Percentiles rank a stretch among this genome's conserved stretches.
These are phyloP conservation scores for Pezicula rhizophila DNA, from an alignment of 2,329 filamentous ascomycete genomes.

Conservation along the genomic window DNA sequence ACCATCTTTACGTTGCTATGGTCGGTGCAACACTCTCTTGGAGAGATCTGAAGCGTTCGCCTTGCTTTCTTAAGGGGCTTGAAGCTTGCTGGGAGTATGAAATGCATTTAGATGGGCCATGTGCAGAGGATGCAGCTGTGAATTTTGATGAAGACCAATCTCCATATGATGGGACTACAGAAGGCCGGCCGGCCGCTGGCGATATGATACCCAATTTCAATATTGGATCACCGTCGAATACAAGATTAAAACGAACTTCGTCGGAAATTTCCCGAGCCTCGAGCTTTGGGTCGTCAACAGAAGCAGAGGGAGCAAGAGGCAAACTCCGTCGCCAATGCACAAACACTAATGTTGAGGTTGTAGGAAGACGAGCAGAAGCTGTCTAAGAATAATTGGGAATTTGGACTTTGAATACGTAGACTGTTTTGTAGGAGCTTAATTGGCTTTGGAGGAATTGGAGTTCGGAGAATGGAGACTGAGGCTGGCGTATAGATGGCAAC, in stretches of 20 bases:
- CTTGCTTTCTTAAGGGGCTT: slow-evolving; percentile 44
- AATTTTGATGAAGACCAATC: slow-evolving; percentile 4
- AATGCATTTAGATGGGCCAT: slow-evolving; percentile 38
- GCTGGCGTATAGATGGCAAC: slow-evolving; percentile 19
- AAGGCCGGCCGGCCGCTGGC: slow-evolving; percentile 35
- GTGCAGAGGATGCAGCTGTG: slow-evolving; percentile 18
- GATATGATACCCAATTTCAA: slow-evolving; percentile 30
- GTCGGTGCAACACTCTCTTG: slow-evolving; percentile 48
- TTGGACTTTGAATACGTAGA: background rate
- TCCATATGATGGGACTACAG: background rate
- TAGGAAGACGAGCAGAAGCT: slow-evolving; percentile 22
- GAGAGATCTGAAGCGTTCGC: slow-evolving; percentile 39
- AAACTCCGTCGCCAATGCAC: slow-evolving; percentile 22
- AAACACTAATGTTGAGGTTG: slow-evolving; percentile 16
- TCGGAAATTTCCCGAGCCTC: slow-evolving; percentile 46
- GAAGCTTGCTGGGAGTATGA: slow-evolving; percentile 51
- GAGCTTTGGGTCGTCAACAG: slow-evolving; percentile 36
- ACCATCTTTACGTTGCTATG: slow-evolving; percentile 56
- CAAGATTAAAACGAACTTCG: slow-evolving; percentile 42
- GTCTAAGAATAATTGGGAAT: slow-evolving; percentile 13
- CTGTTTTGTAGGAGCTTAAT: slow-evolving; percentile 1
- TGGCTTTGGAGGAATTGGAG: background rate
- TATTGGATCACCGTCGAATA: slow-evolving; percentile 16
- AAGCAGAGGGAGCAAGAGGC: slow-evolving; percentile 19
- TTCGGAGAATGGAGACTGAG: slow-evolving; percentile 20